phyloP scores from a whole-genome alignment of 768 basidiomycete species.

The Leccinum longicurvipes region DNA sequence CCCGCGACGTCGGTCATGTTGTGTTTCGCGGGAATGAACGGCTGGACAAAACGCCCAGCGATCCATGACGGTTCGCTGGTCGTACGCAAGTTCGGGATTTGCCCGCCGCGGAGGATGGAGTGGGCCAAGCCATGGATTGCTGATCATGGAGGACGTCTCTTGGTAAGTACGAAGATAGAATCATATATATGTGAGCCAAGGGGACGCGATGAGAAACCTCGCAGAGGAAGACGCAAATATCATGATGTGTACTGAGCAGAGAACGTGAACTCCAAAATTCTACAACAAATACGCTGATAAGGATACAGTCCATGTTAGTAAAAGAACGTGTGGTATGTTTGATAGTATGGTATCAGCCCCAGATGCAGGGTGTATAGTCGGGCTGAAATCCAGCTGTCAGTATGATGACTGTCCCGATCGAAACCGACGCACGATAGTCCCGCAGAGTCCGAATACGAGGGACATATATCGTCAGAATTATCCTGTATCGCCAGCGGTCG shows the following conservation, averaged over 20 bases:
- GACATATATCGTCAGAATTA: constrained; percentile 51
- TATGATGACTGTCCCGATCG: not conserved
- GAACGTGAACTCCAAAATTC: constrained; percentile 2
- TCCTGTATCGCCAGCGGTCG: constrained; percentile 29
- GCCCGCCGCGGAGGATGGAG: not conserved
- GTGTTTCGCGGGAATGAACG: constrained; percentile 63
- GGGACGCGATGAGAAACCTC: not conserved
- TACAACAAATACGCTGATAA: constrained; percentile 19
- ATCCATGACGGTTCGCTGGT: not conserved
- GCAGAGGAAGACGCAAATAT: not conserved
- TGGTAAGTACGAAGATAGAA: not conserved
- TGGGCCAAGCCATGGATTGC: not conserved
- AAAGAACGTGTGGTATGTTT: constrained; percentile 18
- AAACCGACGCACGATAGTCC: constrained; percentile 52
- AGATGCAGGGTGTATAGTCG: constrained; percentile 29
- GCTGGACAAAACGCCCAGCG: constrained; percentile 19
- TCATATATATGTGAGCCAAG: not conserved
- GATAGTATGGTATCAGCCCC: constrained; percentile 11
- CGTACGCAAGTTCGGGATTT: not conserved
- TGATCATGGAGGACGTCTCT: not conserved
- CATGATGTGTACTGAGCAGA: not conserved
- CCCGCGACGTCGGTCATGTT: constrained; percentile 60
- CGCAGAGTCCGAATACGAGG: constrained; percentile 67
- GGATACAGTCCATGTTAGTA: constrained; percentile 14
- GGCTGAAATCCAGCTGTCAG: constrained; percentile 23